Evolutionary conservation across 2,329 filamentous ascomycete species (phyloP).

Genomic region (Chaetomium globosum): DNA sequence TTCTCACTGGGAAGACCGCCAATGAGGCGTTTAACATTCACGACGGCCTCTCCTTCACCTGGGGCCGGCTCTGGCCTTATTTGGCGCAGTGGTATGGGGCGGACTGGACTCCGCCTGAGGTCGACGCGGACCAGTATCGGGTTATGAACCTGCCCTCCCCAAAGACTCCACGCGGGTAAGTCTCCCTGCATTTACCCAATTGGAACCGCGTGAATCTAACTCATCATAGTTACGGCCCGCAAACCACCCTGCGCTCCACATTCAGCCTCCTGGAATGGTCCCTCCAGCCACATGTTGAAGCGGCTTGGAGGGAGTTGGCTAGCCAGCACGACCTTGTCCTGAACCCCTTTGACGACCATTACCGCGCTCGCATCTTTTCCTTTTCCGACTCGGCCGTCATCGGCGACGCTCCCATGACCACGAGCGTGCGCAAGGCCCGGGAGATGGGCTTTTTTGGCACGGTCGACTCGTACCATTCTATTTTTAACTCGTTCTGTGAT

Average conservation of each 20-base stretch:
- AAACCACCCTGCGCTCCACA: constrained; percentile 42
- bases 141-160: constrained; percentile 25
- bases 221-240: constrained; percentile 49
- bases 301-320: constrained; percentile 51
- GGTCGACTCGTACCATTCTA: constrained; percentile 40
- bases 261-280: constrained; percentile 53
- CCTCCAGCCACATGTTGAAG: constrained; percentile 45
- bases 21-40: constrained; percentile 54
- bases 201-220: background rate
- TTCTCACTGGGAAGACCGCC: constrained; percentile 45
- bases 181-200: constrained; percentile 11
- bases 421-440: constrained; percentile 40
- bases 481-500: constrained; percentile 33
- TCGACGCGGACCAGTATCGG: constrained; percentile 27
- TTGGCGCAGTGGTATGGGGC: constrained; percentile 51
- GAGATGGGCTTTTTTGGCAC: constrained; percentile 43
- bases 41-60: constrained; percentile 51
- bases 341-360: constrained; percentile 49
- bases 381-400: constrained; percentile 43
- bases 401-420: constrained; percentile 34
- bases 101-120: constrained; percentile 41
- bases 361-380: constrained; percentile 50
- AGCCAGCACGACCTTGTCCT: constrained; percentile 46
- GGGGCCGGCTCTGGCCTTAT: constrained; percentile 52
- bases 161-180: constrained; percentile 26